Evolutionary conservation across 1,284 basidiomycete species (phyloP), one percentile per base, ranked within the genome.

Genomic region (Microbotryum violaceum): DNA sequence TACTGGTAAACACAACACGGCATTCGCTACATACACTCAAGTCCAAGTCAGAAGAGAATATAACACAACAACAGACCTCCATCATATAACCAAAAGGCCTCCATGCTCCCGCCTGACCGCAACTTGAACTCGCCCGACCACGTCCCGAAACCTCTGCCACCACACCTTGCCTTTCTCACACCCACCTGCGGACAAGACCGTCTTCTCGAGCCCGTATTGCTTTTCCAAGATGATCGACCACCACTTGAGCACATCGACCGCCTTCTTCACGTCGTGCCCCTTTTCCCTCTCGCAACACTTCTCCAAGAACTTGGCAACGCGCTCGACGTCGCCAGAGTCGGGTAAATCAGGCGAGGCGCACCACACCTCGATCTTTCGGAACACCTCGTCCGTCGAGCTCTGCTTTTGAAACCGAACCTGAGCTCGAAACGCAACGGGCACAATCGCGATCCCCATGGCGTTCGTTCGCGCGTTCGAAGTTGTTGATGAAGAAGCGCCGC

Each of bases 121-220:
- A 20, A 60, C 57, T 14, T 57, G 60, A 12, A 70, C 82, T 66
- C 78, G 79, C 10, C 70, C 76, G 73, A 85, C 85, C 8, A 88
- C 82, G 33, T 80, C 79, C 64, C 79, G 76, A 76, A 85, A 89
- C 8, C 85, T 82, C 52, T 76, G 78, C 88, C 88, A 90, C 89
- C 89, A 91, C 21, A 80, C 81, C 64, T 77, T 76, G 1, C 59
- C 60, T 46, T 37, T 47, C 18, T 53, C 62, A 20, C 56, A 58
- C n/a, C 59, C 54, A 2, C 37, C 37, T 12, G 37, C 14, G 37
- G 37, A 42, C 25, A 31, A 33, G 4, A 31, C 49, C 4, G n/a
- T 37, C 4, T 55, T 60, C 23, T 67, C 56, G 52, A 29, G 42
- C n/a, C 64, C 64, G 51, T 71, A 49, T 63, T 70, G 55, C 72